Conservation (phyloP, 2,329 filamentous ascomycete species). For the Biscogniauxia sp. region DNA sequence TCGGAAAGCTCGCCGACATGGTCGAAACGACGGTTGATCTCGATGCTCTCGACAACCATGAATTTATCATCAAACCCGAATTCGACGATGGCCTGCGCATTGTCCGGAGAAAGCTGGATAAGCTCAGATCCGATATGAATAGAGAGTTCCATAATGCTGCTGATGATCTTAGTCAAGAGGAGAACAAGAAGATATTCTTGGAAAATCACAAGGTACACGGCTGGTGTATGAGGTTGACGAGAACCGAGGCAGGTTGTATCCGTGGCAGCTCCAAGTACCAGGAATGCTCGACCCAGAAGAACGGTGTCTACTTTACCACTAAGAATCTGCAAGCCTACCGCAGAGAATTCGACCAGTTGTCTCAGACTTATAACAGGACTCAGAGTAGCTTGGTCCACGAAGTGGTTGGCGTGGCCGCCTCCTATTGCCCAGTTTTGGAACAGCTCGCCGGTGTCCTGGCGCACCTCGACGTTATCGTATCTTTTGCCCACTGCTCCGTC, state of each 20-base stretch:
- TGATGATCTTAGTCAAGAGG: constrained; percentile 81
- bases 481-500: constrained; percentile 88
- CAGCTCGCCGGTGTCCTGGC: constrained; percentile 83
- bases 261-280: constrained; percentile 87
- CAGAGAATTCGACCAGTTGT: constrained; percentile 90
- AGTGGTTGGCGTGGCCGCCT: constrained; percentile 89
- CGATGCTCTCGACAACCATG: constrained; percentile 91
- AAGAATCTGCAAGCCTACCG: constrained; percentile 74
- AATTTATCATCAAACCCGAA: constrained; percentile 98
- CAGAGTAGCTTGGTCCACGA: constrained; percentile 89
- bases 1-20: constrained; percentile 92
- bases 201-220: constrained; percentile 96
- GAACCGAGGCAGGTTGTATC: constrained; percentile 88
- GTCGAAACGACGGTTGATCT: constrained; percentile 97
- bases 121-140: constrained; percentile 77
- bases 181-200: constrained; percentile 97
- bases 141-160: constrained; percentile 75
- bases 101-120: constrained; percentile 90
- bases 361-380: constrained; percentile 90
- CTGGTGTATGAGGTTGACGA: constrained; percentile 92
- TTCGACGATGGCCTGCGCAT: constrained; percentile 86
- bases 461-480: constrained; percentile 92
- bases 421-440: constrained; percentile 91
- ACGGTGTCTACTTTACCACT: constrained; percentile 97
- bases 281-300: constrained; percentile 97